These are phyloP conservation scores for Ophiostoma populinum DNA, from an alignment of 2,329 filamentous ascomycete species.

Conservation along the genomic window DNA sequence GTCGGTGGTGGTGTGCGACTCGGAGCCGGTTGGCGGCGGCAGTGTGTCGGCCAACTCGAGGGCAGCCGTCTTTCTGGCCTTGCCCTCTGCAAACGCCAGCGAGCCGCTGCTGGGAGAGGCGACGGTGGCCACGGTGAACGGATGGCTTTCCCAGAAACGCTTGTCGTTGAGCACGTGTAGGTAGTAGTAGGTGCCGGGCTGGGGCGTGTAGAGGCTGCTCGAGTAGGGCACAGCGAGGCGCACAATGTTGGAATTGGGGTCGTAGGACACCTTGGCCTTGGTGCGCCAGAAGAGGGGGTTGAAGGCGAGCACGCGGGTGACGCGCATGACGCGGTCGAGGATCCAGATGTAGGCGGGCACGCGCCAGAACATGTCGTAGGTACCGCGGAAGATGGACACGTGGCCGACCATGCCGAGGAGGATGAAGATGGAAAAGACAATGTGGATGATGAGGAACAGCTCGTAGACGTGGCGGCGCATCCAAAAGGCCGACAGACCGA, in stretches of 20 bases:
- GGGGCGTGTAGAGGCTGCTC: slow-evolving; percentile 11
- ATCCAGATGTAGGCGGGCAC: slow-evolving; percentile 9
- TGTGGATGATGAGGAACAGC: slow-evolving; percentile 26
- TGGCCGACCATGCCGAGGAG: slow-evolving; percentile 19
- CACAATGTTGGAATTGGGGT: slow-evolving; percentile 9
- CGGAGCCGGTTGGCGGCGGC: neutral
- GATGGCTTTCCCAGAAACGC: slow-evolving; percentile 31
- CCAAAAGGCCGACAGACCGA: slow-evolving; percentile 31
- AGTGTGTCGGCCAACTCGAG: slow-evolving; percentile 1
- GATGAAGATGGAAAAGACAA: slow-evolving; percentile 22
- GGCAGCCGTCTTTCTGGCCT: neutral
- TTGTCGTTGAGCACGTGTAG: slow-evolving; percentile 23
- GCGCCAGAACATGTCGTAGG: slow-evolving; percentile 10
- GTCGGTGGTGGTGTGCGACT: neutral
- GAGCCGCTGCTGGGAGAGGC: neutral
- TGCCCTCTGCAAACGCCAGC: neutral
- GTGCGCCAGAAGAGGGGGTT: slow-evolving; percentile 5
- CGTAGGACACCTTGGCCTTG: slow-evolving; percentile 4
- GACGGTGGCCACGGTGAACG: slow-evolving; percentile 26
- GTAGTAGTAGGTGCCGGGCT: slow-evolving; percentile 28
- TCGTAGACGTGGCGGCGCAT: slow-evolving; percentile 36
- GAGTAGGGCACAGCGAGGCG: slow-evolving; percentile 6
- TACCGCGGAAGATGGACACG: slow-evolving; percentile 6
- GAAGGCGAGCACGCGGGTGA: slow-evolving; percentile 3
- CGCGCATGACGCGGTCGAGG: slow-evolving; percentile 16